Evolutionary conservation across 345 rosid genomes (phyloP), one percentile per base, ranked within the genome.

Genomic region (Gynandropsis gynandra): DNA sequence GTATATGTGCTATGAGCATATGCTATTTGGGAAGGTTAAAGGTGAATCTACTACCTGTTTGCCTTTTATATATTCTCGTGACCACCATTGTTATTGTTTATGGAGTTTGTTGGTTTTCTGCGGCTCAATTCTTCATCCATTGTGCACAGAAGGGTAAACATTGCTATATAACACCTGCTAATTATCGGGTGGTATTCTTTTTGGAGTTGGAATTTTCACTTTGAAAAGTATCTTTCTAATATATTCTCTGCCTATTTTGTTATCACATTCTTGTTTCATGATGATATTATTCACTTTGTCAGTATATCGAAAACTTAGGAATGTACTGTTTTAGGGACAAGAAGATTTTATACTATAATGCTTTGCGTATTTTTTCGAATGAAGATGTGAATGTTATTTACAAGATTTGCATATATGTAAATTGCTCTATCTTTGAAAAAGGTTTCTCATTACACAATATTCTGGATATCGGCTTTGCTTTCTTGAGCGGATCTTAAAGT

Each of bases 401-500:
- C 39, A 54, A 4, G 14, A 7, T 42, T 24, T 18, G 9, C 10
- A 33, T 46, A 13, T 59, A 21, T 35, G 13, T 60, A 24, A 34
- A 39, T 9, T 52, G 10, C 16, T n/a, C n/a, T 45, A 14, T n/a
- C 2, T 66, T 32, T 52, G 35, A 32, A 16, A 51, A 4, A 33
- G 32, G 0, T 1, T 67, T 16, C 4, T 35, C 29, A 41, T 49
- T 20, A 21, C 33, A 5, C 6, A 59, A 3, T 34, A 6, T 73
- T 71, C 64, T 74, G 45, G 54, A 20, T 75, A 56, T 75, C 88
- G 99, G 56, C 85, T 37, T 55, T 88, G 80, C 56, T 80, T 67
- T 61, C 87, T 15, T 72, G 60, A 73, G 95, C 99, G 16, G 95
- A 93, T 68, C 67, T 68, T 32, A 83, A 63, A 77, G 92, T 87